These are phyloP conservation scores for Cajanus cajan DNA, from an alignment of 306 rosid genomes.

Conservation along the genomic window DNA sequence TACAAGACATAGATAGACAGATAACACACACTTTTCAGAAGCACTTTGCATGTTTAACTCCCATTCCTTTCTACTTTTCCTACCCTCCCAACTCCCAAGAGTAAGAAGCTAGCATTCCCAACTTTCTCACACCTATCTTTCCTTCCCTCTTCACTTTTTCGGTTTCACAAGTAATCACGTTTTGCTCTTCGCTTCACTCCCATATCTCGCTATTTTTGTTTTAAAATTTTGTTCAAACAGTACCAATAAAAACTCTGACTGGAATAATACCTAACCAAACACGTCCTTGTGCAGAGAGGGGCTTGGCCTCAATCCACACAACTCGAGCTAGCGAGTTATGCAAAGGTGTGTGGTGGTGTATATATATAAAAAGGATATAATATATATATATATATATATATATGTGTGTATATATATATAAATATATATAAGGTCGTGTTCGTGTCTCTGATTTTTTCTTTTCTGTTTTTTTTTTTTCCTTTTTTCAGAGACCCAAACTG, in stretches of 20 bases:
- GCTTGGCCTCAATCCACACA: slow-evolving; percentile 26
- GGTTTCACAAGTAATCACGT: too few species aligned
- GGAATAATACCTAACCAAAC: slow-evolving; percentile 34
- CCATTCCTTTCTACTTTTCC: not conserved
- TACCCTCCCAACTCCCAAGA: not conserved
- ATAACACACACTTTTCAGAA: slow-evolving; percentile 8
- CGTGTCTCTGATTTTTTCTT: not conserved
- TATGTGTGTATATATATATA: not conserved
- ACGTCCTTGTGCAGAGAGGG: slow-evolving; percentile 11
- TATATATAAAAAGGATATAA: not conserved
- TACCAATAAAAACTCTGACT: not conserved
- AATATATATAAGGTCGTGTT: not conserved
- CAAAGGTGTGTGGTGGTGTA: not conserved
- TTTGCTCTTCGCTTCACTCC: too few species aligned
- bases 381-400: not conserved
- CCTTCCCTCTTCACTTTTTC: not conserved
- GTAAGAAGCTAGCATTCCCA: not conserved
- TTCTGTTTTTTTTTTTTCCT: not conserved
- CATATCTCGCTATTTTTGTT: not conserved
- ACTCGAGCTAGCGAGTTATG: not conserved
- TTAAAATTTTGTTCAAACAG: slow-evolving; percentile 8
- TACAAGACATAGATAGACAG: not conserved
- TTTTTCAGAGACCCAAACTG: slow-evolving; percentile 53
- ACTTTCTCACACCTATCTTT: not conserved
- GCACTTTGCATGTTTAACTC: slow-evolving; percentile 24